Conservation (phyloP, 768 basidiomycete species). For the Lanmaoa pseudosensibilis region DNA sequence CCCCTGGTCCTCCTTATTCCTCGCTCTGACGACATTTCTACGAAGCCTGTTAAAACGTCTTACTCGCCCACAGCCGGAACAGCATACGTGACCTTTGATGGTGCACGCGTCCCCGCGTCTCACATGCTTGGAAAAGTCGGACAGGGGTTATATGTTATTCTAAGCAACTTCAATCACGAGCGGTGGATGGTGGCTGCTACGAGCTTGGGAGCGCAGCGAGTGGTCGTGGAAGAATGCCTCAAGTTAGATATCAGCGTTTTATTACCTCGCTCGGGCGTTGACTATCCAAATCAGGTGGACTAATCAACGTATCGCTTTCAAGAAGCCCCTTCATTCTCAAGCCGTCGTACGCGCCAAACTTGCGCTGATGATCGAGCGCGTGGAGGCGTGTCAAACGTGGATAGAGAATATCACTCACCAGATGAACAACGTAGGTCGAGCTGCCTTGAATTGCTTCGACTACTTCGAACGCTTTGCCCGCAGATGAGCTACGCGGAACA, state of each 20-base stretch:
- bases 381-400: constrained; percentile 87
- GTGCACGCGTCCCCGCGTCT: constrained; percentile 77
- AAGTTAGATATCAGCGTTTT: constrained; percentile 47
- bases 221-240: constrained; percentile 86
- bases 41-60: constrained; percentile 88
- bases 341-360: constrained; percentile 89
- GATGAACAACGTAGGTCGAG: constrained; percentile 74
- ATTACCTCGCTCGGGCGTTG: background rate
- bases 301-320: constrained; percentile 86
- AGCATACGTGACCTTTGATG: constrained; percentile 79
- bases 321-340: constrained; percentile 78
- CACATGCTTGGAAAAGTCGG: constrained; percentile 89
- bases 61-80: constrained; percentile 94
- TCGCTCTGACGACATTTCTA: constrained; percentile 70
- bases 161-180: constrained; percentile 89
- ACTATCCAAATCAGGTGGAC: constrained; percentile 64
- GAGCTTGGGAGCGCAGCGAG: constrained; percentile 71
- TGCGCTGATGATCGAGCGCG: constrained; percentile 84
- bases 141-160: constrained; percentile 77
- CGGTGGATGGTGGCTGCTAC: constrained; percentile 83
- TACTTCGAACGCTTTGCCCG: background rate
- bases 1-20: constrained; percentile 77
- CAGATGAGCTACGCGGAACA: constrained; percentile 88
- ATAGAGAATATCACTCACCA: constrained; percentile 87
- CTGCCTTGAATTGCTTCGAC: background rate